Evolutionary conservation across 306 rosid genomes (phyloP).

Genomic region (Rosa lucieae): DNA sequence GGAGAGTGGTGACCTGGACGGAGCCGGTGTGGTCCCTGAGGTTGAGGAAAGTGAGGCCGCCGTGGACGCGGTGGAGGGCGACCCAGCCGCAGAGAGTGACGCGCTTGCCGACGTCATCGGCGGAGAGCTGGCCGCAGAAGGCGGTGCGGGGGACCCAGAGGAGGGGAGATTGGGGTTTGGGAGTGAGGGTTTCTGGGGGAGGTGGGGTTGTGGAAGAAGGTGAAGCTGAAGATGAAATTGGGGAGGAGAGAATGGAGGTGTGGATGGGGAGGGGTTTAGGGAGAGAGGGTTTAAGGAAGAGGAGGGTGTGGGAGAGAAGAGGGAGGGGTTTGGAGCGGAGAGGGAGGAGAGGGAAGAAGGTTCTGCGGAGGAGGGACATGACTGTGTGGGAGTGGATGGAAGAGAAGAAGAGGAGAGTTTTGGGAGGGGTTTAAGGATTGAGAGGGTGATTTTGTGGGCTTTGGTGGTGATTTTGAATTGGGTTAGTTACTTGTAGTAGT

Average conservation of each 20-base stretch:
- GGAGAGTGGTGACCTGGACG: constrained; percentile 89
- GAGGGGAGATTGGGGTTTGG: constrained; percentile 27
- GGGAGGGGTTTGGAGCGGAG: constrained; percentile 35
- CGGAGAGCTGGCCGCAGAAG: constrained; percentile 60
- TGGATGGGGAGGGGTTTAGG: constrained; percentile 13
- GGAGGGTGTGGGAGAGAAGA: constrained; percentile 25
- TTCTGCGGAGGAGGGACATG: constrained; percentile 60
- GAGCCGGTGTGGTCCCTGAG: constrained; percentile 83
- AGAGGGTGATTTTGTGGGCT: background rate
- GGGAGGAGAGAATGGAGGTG: constrained; percentile 19
- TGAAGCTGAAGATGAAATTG: constrained; percentile 41
- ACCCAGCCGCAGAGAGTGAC: constrained; percentile 93
- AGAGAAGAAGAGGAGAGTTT: background rate
- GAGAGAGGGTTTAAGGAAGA: background rate
- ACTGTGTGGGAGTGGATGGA: background rate
- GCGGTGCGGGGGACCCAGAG: constrained; percentile 67
- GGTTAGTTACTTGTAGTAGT: too few relatives aligned
- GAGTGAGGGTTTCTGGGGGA: constrained; percentile 38
- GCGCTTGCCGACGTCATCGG: constrained; percentile 57
- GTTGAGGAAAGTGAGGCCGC: constrained; percentile 79
- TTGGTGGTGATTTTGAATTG: too few relatives aligned
- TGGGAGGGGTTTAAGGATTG: background rate
- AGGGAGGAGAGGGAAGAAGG: constrained; percentile 52
- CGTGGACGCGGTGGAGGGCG: constrained; percentile 89
- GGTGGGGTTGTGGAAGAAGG: constrained; percentile 19